A percentile compares a stretch with the other conserved stretches of the same genome.
These are phyloP conservation scores for Alternaria metachromatica DNA, from an alignment of 2,329 filamentous ascomycete genomes.

Conservation along the genomic window DNA sequence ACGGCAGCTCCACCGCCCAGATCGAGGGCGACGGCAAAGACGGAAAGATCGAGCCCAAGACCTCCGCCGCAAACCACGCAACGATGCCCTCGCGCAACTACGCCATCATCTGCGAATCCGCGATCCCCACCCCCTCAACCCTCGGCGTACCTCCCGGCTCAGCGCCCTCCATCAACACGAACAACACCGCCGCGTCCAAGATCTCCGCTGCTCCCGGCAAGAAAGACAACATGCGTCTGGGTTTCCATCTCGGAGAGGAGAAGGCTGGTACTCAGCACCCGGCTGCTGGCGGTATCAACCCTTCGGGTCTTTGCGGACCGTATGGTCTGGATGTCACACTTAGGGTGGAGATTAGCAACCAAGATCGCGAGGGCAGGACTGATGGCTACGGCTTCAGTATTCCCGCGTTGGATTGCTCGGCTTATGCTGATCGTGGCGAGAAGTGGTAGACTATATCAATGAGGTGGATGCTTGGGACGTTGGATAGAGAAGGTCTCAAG, in stretches of 20 bases:
- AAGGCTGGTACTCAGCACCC: constrained; percentile 78
- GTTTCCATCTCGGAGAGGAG: constrained; percentile 78
- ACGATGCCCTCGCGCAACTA: constrained; percentile 79
- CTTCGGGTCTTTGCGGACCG: constrained; percentile 52
- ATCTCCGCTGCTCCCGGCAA: constrained; percentile 31
- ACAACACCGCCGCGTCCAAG: constrained; percentile 37
- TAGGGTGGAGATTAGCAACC: constrained; percentile 56
- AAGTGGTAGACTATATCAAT: constrained; percentile 17
- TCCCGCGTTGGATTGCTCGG: constrained; percentile 48
- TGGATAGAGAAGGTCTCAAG: background rate
- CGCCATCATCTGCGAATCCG: constrained; percentile 66
- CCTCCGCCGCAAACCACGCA: constrained; percentile 75
- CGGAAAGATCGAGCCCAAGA: constrained; percentile 58
- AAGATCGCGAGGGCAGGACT: constrained; percentile 53
- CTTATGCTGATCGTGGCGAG: constrained; percentile 12
- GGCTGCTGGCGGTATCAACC: constrained; percentile 62
- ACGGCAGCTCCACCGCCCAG: constrained; percentile 24
- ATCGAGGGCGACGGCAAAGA: constrained; percentile 31
- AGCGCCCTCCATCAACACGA: constrained; percentile 26
- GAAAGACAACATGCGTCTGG: constrained; percentile 68
- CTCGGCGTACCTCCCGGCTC: constrained; percentile 24
- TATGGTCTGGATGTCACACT: constrained; percentile 57
- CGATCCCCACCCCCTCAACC: constrained; percentile 30
- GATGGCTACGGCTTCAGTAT: constrained; percentile 60
- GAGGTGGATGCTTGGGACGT: background rate